These are phyloP conservation scores for Gossypium turneri DNA, from an alignment of 345 rosid genomes.

Conservation along the genomic window DNA sequence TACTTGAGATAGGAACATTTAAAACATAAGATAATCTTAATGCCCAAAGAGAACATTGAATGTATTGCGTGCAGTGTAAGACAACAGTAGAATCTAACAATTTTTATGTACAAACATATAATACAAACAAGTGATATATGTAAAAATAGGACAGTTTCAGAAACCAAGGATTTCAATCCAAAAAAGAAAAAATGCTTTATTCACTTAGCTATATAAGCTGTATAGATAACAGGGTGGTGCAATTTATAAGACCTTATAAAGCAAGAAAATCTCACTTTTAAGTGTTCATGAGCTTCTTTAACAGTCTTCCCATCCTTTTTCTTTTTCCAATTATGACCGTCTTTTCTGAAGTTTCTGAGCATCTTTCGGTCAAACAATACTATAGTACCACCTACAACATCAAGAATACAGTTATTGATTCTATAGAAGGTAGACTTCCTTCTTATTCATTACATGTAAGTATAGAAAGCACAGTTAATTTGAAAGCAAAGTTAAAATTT, in stretches of 20 bases:
- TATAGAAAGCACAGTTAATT: background rate
- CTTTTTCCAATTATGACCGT: slow-evolving; percentile 99
- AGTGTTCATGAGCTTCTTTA: slow-evolving; percentile 98
- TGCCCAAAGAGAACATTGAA: background rate
- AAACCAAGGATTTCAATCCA: background rate
- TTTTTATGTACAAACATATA: background rate
- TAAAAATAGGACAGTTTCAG: background rate
- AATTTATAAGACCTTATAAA: slow-evolving; percentile 3
- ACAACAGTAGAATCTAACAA: background rate
- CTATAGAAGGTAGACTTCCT: background rate
- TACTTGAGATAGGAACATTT: background rate
- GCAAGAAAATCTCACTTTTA: slow-evolving; percentile 58
- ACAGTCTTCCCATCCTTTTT: slow-evolving; percentile 96
- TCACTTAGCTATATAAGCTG: slow-evolving; percentile 3
- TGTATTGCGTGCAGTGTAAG: background rate
- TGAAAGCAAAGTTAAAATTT: slow-evolving; percentile 1
- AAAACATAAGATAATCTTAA: background rate
- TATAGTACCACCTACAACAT: slow-evolving; percentile 68
- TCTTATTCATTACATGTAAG: background rate
- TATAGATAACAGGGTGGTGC: background rate
- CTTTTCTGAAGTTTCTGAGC: slow-evolving; percentile 95
- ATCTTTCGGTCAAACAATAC: slow-evolving; percentile 86
- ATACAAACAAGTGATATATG: background rate
- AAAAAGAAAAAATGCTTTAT: background rate
- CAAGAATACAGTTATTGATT: slow-evolving; percentile 9